Conservation (phyloP, 306 rosid species). For the Inga oerstediana region DNA sequence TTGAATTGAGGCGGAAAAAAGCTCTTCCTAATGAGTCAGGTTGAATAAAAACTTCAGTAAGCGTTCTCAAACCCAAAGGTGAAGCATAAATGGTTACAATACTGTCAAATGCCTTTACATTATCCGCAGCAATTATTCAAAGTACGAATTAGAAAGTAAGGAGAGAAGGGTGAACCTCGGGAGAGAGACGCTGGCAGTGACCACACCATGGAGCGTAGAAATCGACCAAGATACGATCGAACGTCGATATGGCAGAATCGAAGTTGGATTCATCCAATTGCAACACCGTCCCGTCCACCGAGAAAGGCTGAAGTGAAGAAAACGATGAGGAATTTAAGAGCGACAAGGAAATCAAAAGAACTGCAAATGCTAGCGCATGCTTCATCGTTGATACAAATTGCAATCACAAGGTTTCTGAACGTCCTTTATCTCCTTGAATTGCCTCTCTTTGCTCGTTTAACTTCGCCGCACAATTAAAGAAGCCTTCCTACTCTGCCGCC, state of each 20-base stretch:
- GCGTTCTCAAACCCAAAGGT: neutral
- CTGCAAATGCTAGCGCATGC: neutral
- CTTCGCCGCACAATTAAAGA: neutral
- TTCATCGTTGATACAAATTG: constrained; percentile 5
- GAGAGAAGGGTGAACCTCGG: constrained; percentile 48
- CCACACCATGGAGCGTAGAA: constrained; percentile 84
- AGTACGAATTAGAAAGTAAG: neutral
- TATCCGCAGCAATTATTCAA: neutral
- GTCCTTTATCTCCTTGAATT: neutral
- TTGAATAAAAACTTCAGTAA: neutral
- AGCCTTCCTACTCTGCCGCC: neutral
- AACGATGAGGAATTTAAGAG: neutral
- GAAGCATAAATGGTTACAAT: neutral
- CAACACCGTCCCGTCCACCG: constrained; percentile 64
- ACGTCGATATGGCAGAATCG: constrained; percentile 62
- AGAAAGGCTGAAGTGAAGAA: constrained; percentile 38
- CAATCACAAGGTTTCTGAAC: neutral
- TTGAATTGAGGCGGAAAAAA: too few species aligned
- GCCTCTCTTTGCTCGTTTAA: neutral
- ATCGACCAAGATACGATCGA: constrained; percentile 62
- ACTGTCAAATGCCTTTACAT: neutral
- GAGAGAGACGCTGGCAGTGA: constrained; percentile 78
- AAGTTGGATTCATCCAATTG: constrained; percentile 73
- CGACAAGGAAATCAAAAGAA: constrained; percentile 7
- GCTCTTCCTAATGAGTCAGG: neutral